Evolutionary conservation across 2,329 filamentous ascomycete genomes (phyloP).

Genomic region (Cryphonectria japonica): DNA sequence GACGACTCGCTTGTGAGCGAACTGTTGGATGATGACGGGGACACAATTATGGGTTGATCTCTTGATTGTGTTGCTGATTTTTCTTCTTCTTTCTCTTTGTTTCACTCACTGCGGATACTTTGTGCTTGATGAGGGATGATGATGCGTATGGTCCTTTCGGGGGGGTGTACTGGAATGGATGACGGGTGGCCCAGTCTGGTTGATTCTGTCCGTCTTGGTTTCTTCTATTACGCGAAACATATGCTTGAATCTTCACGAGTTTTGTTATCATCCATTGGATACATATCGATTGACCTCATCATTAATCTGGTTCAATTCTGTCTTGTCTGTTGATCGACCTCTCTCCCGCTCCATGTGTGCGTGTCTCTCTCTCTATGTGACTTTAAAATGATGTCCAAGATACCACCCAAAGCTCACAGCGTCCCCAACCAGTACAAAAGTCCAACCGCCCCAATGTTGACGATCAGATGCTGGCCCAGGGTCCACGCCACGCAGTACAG

Average conservation of each 20-base stretch:
- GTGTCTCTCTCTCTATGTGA: background rate
- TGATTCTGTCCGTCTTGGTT: background rate
- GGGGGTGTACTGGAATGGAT: constrained; percentile 6
- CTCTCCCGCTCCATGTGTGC: background rate
- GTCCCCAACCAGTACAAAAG: constrained; percentile 59
- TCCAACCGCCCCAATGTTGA: constrained; percentile 69
- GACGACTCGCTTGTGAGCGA: constrained; percentile 45
- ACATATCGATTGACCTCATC: background rate
- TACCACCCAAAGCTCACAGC: background rate
- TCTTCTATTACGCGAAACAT: constrained; percentile 18
- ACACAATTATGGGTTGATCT: constrained; percentile 29
- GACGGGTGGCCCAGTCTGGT: constrained; percentile 6
- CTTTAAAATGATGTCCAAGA: constrained; percentile 13
- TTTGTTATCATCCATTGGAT: background rate
- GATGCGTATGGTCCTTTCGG: constrained; percentile 3
- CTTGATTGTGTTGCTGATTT: constrained; percentile 19
- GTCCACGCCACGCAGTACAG: constrained; percentile 91
- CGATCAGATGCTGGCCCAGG: constrained; percentile 74
- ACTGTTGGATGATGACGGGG: constrained; percentile 43
- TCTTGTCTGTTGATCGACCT: background rate
- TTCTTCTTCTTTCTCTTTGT: background rate
- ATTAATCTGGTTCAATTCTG: background rate
- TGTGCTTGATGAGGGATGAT: constrained; percentile 2
- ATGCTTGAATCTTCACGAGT: constrained; percentile 20
- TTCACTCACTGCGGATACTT: background rate